Base-by-base conservation (phyloP, 1,284 basidiomycete species). In the Clitocybe nebularis region DNA sequence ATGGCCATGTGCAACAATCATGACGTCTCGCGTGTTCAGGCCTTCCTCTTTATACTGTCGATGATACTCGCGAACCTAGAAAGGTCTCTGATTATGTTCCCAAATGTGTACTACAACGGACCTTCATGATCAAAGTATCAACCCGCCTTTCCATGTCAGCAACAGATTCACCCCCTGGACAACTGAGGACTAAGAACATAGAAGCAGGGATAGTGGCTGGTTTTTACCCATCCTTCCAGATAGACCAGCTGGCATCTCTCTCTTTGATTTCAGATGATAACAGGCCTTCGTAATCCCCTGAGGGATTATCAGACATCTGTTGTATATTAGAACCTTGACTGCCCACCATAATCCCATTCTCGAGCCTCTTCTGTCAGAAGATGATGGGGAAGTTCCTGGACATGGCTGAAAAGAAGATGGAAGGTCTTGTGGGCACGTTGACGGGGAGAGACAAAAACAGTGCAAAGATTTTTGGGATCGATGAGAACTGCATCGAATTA, bases 391-490 rank as follows among this genome's bases (percentile, higher is more conserved):
- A 63, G 43, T 35, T 73, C 54, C 1, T 52, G 45, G 3, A 78
- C 59, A 48, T 80, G 74, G 13, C 72, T 74, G 46, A 92, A 92
- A 20, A 92, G 66, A 34, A 95, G 72, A 48, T 92, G 77, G 56
- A 91, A 94, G 0, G 93, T 97, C 53, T 68, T 78, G 53, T 87
- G 85, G 1, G 93, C 91, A 36, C 93, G 81, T 47, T 75, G 68
- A 34, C 93, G 81, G 8, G 93, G 93, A 19, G 92, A 95, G 37
- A 96, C 75, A 46, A 87, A 73, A 16, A 85, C 81, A 35, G 81
- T 79, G 46, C 81, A 79, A n/a, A 96, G 68, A 53, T 89, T 84
- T 39, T 67, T 72, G 0, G 90, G 88, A 60, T 95, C 85, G 50
- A 97, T 78, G 29, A 87, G 66, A 51, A 81, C 90, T 94, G 48